These are phyloP conservation scores for Thermothelomyces thermophilus DNA, from an alignment of 2,329 filamentous ascomycete species.

Conservation along the genomic window DNA sequence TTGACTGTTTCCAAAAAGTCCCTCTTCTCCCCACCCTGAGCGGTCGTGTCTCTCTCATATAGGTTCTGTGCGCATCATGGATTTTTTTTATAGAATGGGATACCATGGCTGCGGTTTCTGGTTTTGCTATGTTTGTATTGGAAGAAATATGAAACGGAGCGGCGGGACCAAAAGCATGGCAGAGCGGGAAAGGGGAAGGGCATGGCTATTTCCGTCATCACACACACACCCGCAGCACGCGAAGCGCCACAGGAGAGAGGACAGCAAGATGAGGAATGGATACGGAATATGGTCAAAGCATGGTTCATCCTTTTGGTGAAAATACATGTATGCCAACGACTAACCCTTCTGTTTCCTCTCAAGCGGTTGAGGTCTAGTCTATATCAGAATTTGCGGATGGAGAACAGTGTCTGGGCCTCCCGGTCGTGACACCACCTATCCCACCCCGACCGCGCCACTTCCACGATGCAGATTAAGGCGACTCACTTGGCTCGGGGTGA, in stretches of 20 bases:
- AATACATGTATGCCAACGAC: no score
- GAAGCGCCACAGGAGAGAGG: neutral
- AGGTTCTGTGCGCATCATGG: slow-evolving; percentile 16
- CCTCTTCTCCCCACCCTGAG: neutral
- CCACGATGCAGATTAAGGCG: no score
- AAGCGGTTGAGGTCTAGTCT: no score
- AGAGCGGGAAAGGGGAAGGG: neutral
- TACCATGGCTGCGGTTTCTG: slow-evolving; percentile 9
- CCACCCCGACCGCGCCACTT: no score
- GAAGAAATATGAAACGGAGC: neutral
- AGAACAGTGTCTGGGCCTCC: no score
- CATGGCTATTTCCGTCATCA: neutral
- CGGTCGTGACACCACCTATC: no score
- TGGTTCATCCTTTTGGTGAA: neutral
- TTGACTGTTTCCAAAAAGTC: neutral
- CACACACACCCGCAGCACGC: neutral
- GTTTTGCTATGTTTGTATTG: neutral
- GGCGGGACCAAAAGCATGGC: neutral
- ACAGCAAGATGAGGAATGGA: neutral
- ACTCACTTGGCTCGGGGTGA: no score
- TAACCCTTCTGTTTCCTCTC: no score
- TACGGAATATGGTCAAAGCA: neutral
- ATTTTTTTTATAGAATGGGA: slow-evolving; percentile 19
- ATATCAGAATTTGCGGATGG: no score
- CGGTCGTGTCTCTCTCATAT: neutral